Evolutionary conservation across 176 grass and related monocot genomes (phyloP), one percentile per base, ranked within the genome.

Genomic region (Chrysopogon serrulatus): DNA sequence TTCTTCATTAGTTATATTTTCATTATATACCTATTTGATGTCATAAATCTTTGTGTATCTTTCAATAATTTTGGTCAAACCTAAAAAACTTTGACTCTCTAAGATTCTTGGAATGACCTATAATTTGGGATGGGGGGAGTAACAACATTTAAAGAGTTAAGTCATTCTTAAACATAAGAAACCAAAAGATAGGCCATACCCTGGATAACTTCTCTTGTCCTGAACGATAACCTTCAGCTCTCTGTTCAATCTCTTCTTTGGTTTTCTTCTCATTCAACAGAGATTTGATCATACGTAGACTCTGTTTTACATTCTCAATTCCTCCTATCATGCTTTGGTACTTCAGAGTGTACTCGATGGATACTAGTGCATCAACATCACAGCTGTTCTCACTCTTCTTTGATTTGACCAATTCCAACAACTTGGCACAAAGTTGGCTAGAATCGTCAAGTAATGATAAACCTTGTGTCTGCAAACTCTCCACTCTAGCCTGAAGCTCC

Each of bases 341-440:
- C 85, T 84, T 90, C 12, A 97, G 42, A 88, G 71, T 94, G 79
- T 73, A 83, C 23, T 93, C 86, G 26, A 76, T 71, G 35, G 40
- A 14, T 71, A 75, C 18, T 47, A 84, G 42, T 85, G 69, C 68
- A 66, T 84, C 86, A 69, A 84, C 19, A 77, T 83, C 76, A 31
- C 19, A 23, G 11, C 47, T 70, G 67, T 79, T 76, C 40, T 80
- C 83, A 44, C 65, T 45, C 63, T 45, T 70, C 84, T 89, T 91
- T 36, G 34, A 56, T 94, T 94, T 93, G 23, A 94, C 83, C 34
- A 81, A 57, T 19, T 86, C 89, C 60, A 97, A 83, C 73, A 97
- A 67, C 10, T 85, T 82, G 79, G 74, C 64, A 83, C 86, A 90
- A 56, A 94, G 83, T 19, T 63, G 34, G 62, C 77, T 82, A 59